These are phyloP conservation scores for Monascus ruber DNA, from an alignment of 2,329 filamentous ascomycete genomes.

Conservation along the genomic window DNA sequence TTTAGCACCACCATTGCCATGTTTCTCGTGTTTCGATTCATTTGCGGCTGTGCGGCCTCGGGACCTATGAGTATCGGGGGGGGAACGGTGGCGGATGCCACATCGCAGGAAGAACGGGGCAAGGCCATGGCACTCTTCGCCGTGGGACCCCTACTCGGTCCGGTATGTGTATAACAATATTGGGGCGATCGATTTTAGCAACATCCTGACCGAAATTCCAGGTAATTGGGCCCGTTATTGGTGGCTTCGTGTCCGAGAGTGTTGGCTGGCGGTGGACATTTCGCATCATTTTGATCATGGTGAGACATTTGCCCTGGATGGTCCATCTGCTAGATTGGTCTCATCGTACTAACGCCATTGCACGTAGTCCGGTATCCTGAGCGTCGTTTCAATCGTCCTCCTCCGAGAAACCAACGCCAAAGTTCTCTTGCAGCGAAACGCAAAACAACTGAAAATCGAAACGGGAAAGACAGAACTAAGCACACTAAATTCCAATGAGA, in stretches of 20 bases:
- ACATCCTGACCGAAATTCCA: constrained; percentile 10
- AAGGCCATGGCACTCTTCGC: constrained; percentile 38
- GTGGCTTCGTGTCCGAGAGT: constrained; percentile 19
- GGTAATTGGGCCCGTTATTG: constrained; percentile 38
- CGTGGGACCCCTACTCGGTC: constrained; percentile 40
- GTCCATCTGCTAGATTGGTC: too few relatives aligned
- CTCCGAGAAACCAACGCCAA: constrained; percentile 37
- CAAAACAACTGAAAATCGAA: constrained; percentile 28
- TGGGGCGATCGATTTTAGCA: neutral
- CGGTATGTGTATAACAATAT: constrained; percentile 12
- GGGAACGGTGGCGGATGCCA: constrained; percentile 41
- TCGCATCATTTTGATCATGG: constrained; percentile 10
- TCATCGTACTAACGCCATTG: too few relatives aligned
- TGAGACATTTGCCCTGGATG: too few relatives aligned
- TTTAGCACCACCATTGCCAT: constrained; percentile 31
- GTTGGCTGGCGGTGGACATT: constrained; percentile 32
- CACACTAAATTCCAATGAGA: constrained; percentile 22
- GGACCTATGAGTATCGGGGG: constrained; percentile 41
- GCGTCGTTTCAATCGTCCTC: constrained; percentile 15
- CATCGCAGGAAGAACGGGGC: constrained; percentile 35
- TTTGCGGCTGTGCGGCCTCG: constrained; percentile 19
- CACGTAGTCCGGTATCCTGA: constrained; percentile 22
- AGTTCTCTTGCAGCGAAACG: constrained; percentile 32
- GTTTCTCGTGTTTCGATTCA: constrained; percentile 32
- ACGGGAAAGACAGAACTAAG: constrained; percentile 27